Evolutionary conservation across 306 rosid genomes (phyloP), one percentile per base, ranked within the genome.

Genomic region (Vachellia pachyceras): DNA sequence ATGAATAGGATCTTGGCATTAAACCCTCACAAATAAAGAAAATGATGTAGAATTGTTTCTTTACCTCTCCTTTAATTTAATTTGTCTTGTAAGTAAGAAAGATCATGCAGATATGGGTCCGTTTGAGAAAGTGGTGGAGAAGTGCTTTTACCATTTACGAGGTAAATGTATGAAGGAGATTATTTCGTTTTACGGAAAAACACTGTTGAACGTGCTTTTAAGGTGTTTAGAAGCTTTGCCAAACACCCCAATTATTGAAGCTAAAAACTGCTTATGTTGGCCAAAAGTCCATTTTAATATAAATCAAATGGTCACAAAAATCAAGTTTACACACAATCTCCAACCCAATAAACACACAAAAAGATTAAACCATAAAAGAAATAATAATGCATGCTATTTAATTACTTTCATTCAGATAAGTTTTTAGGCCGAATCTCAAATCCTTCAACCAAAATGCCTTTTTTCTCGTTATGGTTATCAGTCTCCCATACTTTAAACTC

Each of bases 361-460:
- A 50, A 49, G 10, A 6, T 52, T 17, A 52, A 3, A 17, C 22
- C 23, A 18, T 6, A 18, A 6, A 52, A 52, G 3, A 7, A 49
- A 29, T n/a, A n/a, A 29, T 29, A 29, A 49, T 49, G 20, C 9
- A 17, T 15, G 20, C 57, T 14, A 17, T 14, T 49, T 47, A 47
- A 14, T 47, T 52, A 1, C 23, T 52, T 52, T 23, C 18, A 52
- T 52, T 52, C 22, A 52, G 3, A 29, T 29, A 29, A 3, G 9
- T 22, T 50, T 55, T 58, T 81, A 14, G 89, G 91, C 72, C 87
- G 85, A 33, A 88, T 18, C 63, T 85, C 91, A 64, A 85, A 64
- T 39, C 90, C 87, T 69, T 82, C 85, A 7, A 82, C 84, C 64
- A 85, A 10, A 37, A 87, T 79, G 23, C 87, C 82, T 10, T 15